These are phyloP conservation scores for Leishmania major DNA, from an alignment of 208 protist genomes.

Conservation along the genomic window DNA sequence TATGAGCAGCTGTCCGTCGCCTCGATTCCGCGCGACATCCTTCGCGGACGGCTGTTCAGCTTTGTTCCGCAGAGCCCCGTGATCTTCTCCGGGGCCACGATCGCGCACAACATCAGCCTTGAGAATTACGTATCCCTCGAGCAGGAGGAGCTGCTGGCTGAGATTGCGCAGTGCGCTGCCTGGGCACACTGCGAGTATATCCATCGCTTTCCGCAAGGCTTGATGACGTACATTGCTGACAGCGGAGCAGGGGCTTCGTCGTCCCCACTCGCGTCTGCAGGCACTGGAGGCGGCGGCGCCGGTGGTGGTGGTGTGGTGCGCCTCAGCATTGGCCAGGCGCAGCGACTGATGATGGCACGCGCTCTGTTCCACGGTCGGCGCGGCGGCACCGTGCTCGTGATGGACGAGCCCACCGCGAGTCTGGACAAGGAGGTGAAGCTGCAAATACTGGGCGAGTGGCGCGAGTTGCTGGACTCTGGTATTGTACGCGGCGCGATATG, in stretches of 20 bases:
- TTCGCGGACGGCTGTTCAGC: conserved; percentile 63
- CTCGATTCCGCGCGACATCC: conserved; percentile 37
- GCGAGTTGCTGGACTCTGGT: conserved; percentile 42
- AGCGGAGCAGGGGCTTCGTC: conserved; percentile 30
- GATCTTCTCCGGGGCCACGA: conserved; percentile 68
- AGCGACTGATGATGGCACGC: conserved; percentile 79
- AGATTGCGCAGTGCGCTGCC: conserved; percentile 42
- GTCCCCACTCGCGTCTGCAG: conserved; percentile 14
- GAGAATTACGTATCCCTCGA: conserved; percentile 52
- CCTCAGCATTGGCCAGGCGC: conserved; percentile 72
- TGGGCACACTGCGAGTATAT: conserved; percentile 69
- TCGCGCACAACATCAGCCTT: conserved; percentile 86
- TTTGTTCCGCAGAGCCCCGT: conserved; percentile 74
- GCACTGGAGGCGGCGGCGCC: conserved; percentile 18
- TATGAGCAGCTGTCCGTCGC: conserved; percentile 33
- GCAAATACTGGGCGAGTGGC: conserved; percentile 49
- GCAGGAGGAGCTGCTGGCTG: conserved; percentile 37
- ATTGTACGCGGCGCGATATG: conserved; percentile 56
- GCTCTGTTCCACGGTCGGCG: conserved; percentile 56
- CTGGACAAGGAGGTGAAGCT: conserved; percentile 58
- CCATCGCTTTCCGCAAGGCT: conserved; percentile 56
- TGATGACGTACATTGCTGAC: conserved; percentile 60
- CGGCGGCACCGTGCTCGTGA: conserved; percentile 61
- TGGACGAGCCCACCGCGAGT: conserved; percentile 80
- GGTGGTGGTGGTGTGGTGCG: conserved; percentile 42